A percentile compares a stretch with the other conserved stretches of the same genome.
Conservation (phyloP, 2,329 filamentous ascomycete species). For the Lasiodiplodia theobromae region DNA sequence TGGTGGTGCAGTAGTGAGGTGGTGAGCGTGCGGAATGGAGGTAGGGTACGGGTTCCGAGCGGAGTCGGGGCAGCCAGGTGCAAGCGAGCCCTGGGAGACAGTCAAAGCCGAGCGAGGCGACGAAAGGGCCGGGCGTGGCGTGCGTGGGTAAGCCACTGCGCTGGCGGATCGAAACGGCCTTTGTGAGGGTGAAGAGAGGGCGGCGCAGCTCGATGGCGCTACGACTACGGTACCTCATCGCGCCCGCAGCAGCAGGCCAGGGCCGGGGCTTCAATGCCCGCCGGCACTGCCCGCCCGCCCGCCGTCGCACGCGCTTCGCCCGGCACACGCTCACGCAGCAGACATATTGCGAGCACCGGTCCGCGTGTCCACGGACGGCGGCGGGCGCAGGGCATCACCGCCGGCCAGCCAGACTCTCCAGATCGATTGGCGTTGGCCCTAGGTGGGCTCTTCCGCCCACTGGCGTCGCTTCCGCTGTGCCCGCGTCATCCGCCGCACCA, state of each 20-base stretch:
- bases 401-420: neutral
- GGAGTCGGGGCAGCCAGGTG: conserved; percentile 25
- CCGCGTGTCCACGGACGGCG: neutral
- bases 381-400: neutral
- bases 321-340: conserved; percentile 19
- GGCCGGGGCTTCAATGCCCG: conserved; percentile 10
- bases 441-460: conserved; percentile 17
- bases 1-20: conserved; percentile 15
- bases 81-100: conserved; percentile 17
- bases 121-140: conserved; percentile 22
- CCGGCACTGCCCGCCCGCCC: conserved; percentile 13
- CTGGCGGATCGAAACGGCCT: conserved; percentile 25
- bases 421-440: conserved; percentile 22
- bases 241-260: conserved; percentile 6
- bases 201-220: conserved; percentile 21
- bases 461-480: conserved; percentile 1
- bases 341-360: conserved; percentile 19
- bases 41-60: conserved; percentile 13
- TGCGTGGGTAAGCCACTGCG: conserved; percentile 21
- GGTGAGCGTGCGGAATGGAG: conserved; percentile 27
- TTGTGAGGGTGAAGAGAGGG: conserved; percentile 24
- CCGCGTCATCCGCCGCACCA: conserved; percentile 13
- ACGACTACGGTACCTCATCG: conserved; percentile 16
- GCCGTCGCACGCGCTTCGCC: conserved; percentile 20
- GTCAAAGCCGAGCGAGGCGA: conserved; percentile 15